Evolutionary conservation across 257 asterid genomes (phyloP).

Genomic region (Petunia axillaris): DNA sequence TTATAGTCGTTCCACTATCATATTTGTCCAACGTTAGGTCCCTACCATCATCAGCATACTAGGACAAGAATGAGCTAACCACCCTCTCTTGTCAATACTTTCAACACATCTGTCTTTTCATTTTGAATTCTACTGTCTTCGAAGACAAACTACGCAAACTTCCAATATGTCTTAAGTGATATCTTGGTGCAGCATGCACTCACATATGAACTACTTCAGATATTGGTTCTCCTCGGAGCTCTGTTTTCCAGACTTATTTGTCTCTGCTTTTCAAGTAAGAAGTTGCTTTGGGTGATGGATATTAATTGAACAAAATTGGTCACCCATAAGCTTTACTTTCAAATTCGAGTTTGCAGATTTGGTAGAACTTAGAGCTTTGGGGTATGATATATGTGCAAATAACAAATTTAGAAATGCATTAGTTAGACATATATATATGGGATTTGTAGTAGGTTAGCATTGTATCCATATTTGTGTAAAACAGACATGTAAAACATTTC

Average conservation of each 20-base stretch:
- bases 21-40: constrained; percentile 30
- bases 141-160: neutral
- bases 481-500: too few relatives aligned
- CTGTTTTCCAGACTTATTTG: neutral
- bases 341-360: neutral
- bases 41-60: constrained; percentile 30
- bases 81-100: constrained; percentile 6
- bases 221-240: constrained; percentile 5
- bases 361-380: neutral
- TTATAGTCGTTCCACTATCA: constrained; percentile 22
- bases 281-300: neutral
- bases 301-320: neutral
- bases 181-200: constrained; percentile 27
- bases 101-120: neutral
- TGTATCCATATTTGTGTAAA: too few relatives aligned
- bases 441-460: too few relatives aligned
- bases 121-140: constrained; percentile 1
- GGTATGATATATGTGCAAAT: neutral
- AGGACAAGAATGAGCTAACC: constrained; percentile 18
- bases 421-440: too few relatives aligned
- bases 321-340: neutral
- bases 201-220: constrained; percentile 11
- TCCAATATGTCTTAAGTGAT: constrained; percentile 24
- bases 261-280: neutral
- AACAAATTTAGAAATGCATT: too few relatives aligned